Percentiles rank a stretch among this genome's conserved stretches.
Conservation (phyloP, 345 rosid genomes). For the Eucalyptus erythrocorys region DNA sequence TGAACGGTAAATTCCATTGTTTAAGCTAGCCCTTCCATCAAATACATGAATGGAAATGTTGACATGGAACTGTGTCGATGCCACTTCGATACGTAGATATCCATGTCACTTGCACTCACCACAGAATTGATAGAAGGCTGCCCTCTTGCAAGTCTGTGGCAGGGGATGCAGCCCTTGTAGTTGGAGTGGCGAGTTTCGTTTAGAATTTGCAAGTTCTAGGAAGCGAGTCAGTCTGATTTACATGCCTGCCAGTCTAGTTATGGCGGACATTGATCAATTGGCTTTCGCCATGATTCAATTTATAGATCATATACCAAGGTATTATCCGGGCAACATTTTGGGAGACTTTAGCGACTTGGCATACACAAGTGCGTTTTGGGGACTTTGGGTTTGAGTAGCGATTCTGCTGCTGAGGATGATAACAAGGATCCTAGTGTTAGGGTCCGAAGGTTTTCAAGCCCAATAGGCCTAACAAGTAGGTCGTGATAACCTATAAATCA, state of each 20-base stretch:
- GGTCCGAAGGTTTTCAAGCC: not conserved
- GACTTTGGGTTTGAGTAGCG: not conserved
- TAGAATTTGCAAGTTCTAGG: not conserved
- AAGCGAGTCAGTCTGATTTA: not conserved
- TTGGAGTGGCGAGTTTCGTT: not conserved
- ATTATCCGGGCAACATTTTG: not conserved
- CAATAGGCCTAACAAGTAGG: not conserved
- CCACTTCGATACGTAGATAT: not conserved
- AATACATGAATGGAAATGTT: not conserved
- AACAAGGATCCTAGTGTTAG: not conserved
- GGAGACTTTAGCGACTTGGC: not conserved
- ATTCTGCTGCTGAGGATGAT: not conserved
- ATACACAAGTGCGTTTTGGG: not conserved
- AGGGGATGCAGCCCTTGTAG: not conserved
- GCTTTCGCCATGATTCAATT: not conserved
- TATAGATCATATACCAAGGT: not conserved
- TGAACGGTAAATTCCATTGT: not conserved
- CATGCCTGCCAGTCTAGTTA: not conserved
- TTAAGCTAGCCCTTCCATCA: not conserved
- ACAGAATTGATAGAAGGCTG: not conserved
- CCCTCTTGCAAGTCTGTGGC: not conserved
- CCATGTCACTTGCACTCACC: not conserved
- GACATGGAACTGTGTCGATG: accelerated
- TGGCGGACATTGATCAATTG: not conserved
- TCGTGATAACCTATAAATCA: not conserved